Percentiles rank a stretch among this genome's conserved stretches.
These are phyloP conservation scores for Carallia brachiata DNA, from an alignment of 345 rosid species.

Conservation along the genomic window DNA sequence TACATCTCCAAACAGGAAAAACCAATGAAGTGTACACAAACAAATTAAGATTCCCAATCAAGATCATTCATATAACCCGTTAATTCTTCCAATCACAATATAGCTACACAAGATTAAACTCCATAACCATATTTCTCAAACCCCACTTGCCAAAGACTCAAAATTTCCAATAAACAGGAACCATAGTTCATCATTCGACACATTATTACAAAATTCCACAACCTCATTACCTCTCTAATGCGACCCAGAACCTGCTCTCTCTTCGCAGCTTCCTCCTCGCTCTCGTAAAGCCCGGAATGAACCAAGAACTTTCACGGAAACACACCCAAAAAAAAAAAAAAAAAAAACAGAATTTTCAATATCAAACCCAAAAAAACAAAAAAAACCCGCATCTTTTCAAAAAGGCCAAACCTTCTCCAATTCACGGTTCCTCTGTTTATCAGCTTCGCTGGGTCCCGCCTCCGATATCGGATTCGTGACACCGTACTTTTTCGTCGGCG, in stretches of 20 bases:
- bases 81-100: too few relatives aligned
- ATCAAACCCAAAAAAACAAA: not conserved
- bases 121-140: too few relatives aligned
- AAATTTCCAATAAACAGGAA: not conserved
- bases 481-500: constrained; percentile 42
- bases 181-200: not conserved
- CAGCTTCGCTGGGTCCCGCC: constrained; percentile 66
- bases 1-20: too few relatives aligned
- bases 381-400: too few relatives aligned
- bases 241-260: constrained; percentile 67
- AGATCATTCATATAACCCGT: too few relatives aligned
- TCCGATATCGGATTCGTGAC: constrained; percentile 78
- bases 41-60: too few relatives aligned
- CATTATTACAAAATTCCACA: not conserved
- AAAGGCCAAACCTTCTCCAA: constrained; percentile 61
- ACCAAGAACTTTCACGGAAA: constrained; percentile 47
- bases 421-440: constrained; percentile 58
- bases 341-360: not conserved
- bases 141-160: too few relatives aligned
- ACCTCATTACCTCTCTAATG: constrained; percentile 51
- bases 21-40: too few relatives aligned
- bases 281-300: constrained; percentile 69
- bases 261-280: constrained; percentile 67
- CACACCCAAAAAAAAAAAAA: not conserved
- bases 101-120: too few relatives aligned